Percentiles rank a stretch among this genome's conserved stretches.
Evolutionary conservation across 225 moss, liverwort and hornwort genomes (phyloP).

Genomic region (Pseudisothecium myosuroides): DNA sequence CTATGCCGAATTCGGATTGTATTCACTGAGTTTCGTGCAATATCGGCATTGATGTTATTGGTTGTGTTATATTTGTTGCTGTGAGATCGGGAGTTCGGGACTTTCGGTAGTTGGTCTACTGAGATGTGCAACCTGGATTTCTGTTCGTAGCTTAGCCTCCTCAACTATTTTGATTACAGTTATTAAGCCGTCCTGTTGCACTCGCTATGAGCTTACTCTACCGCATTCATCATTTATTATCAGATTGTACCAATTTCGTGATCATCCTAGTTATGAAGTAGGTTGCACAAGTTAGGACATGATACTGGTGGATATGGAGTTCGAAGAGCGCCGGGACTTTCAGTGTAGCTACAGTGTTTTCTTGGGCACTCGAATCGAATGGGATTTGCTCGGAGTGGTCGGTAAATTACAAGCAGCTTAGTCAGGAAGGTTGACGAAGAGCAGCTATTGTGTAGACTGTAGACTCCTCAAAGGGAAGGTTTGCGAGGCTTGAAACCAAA

Average conservation of each 20-base stretch:
- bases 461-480: too few relatives aligned
- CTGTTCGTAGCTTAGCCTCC: too few relatives aligned
- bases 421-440: too few relatives aligned
- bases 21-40: not conserved
- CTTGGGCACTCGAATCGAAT: not conserved
- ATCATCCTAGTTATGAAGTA: too few relatives aligned
- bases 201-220: too few relatives aligned
- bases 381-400: not conserved
- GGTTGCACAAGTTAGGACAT: fast-evolving
- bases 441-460: not conserved
- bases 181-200: fast-evolving
- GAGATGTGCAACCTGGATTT: not conserved
- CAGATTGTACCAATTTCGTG: not conserved
- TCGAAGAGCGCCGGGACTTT: too few relatives aligned
- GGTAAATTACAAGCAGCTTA: fast-evolving
- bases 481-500: too few relatives aligned
- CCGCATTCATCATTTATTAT: fast-evolving
- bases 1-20: not conserved
- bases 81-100: too few relatives aligned
- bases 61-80: too few relatives aligned
- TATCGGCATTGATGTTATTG: too few relatives aligned
- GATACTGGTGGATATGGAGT: fast-evolving
- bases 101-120: fast-evolving
- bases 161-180: too few relatives aligned
- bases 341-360: too few relatives aligned